Evolutionary conservation across 2,329 filamentous ascomycete species (phyloP).

Genomic region (Fusarium buharicum): DNA sequence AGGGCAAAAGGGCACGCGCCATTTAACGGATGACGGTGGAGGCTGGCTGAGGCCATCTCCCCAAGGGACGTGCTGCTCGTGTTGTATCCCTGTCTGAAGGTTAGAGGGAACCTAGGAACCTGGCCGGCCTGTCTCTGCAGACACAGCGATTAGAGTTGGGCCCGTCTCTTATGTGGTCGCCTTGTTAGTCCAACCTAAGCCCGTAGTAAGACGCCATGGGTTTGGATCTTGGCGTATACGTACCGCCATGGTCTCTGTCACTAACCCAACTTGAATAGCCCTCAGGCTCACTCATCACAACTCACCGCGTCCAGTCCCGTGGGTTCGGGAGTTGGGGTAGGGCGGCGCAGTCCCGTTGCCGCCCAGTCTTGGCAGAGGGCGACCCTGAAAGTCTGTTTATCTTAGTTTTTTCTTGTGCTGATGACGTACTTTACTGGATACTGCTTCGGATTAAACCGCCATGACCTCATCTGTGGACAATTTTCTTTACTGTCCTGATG

Average conservation of each 20-base stretch:
- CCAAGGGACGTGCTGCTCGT: constrained; percentile 11
- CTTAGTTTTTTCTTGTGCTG: constrained; percentile 1
- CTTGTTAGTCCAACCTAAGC: constrained; percentile 4
- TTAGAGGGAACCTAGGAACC: constrained; percentile 28
- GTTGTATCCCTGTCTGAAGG: constrained; percentile 29
- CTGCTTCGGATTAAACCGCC: background rate
- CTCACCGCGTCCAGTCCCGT: constrained; percentile 24
- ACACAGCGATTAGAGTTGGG: constrained; percentile 39
- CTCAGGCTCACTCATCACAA: background rate
- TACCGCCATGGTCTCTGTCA: no score
- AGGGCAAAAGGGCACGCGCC: constrained; percentile 43
- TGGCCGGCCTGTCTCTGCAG: constrained; percentile 16
- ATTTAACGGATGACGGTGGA: constrained; percentile 28
- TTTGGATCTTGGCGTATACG: no score
- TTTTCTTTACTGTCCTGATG: background rate
- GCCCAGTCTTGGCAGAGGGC: constrained; percentile 41
- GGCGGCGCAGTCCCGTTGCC: constrained; percentile 36
- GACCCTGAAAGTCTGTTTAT: constrained; percentile 35
- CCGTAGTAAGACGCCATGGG: constrained; percentile 9
- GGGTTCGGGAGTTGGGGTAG: constrained; percentile 33
- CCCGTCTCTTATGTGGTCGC: constrained; percentile 28
- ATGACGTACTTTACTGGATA: constrained; percentile 9
- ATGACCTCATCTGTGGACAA: constrained; percentile 29
- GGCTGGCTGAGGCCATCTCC: constrained; percentile 15
- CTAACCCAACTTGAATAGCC: background rate